Evolutionary conservation across 2,329 filamentous ascomycete species (phyloP), one percentile per base, ranked within the genome.

Genomic region (Xylariaceae sp.): DNA sequence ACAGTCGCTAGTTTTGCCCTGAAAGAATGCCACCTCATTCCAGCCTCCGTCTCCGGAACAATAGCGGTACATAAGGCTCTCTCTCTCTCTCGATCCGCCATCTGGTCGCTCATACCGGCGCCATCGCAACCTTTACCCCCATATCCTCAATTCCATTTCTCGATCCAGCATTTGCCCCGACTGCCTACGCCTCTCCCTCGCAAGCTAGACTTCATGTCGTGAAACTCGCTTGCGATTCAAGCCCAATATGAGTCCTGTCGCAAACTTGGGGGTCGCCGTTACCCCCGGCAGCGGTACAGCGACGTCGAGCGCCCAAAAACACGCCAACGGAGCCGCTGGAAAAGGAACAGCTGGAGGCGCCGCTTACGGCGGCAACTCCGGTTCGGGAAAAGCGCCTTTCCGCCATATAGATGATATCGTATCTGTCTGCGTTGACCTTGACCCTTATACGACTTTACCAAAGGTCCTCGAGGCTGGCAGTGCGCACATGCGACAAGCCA

Each of bases 341-440:
- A 54, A 40, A 37, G 46, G 36, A n/a, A 8, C 29, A 5, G 23
- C 36, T 17, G 29, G 47, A 12, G 26, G 40, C 8, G 21, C 41
- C 21, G 41, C 43, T 53, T 65, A 58, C 24, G 50, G 58, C 16
- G 48, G 55, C 9, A 41, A 17, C 19, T 43, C 60, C 4, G 57
- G 64, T 19, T 29, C 60, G 36, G 63, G 64, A 36, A 75, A 71
- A 45, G 64, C 75, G 24, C 73, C 77, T 16, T 71, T 83, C 19
- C 78, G 79, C 16, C 82, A 85, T 63, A 80, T 85, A 63, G 78
- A 83, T 58, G 82, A 85, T 66, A 71, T 85, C 34, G 75, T 78
- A 21, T 76, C 75, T 14, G 74, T 78, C 33, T 72, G 73, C 14
- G 74, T 76, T 54, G 78, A 83, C 31, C 70, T 84, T 58, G 77